phyloP scores from a whole-genome alignment of 495 filamentous ascomycete genomes.

The Articulospora tetracladia region DNA sequence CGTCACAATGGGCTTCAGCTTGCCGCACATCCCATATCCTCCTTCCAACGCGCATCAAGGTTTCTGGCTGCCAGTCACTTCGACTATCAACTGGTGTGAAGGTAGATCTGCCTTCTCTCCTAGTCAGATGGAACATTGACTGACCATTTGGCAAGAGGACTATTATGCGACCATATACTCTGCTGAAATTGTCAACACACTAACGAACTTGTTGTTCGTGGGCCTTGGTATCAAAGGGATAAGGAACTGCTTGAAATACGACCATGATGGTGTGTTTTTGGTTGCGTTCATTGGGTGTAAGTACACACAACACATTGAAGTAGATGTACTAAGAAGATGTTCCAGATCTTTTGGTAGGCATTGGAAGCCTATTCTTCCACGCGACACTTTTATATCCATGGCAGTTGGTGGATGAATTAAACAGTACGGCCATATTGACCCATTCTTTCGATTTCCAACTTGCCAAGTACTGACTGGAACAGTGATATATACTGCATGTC shows the following conservation, averaged over 20 bases:
- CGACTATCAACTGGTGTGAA: conserved; percentile 92
- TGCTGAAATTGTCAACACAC: conserved; percentile 64
- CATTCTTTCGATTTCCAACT: too few species aligned
- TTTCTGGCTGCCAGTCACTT: conserved; percentile 82
- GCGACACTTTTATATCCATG: conserved; percentile 73
- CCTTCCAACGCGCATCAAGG: conserved; percentile 54
- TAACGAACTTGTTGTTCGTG: conserved; percentile 81
- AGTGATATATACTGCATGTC: conserved; percentile 96
- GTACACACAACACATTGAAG: neutral
- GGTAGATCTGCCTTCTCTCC: conserved; percentile 26
- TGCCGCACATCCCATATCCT: conserved; percentile 61
- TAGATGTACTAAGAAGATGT: neutral
- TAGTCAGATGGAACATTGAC: neutral
- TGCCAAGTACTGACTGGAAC: conserved; percentile 35
- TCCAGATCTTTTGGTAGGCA: conserved; percentile 64
- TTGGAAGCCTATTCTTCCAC: conserved; percentile 80
- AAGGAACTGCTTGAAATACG: conserved; percentile 61
- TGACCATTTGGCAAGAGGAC: conserved; percentile 36
- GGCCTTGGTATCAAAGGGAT: conserved; percentile 70
- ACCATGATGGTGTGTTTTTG: conserved; percentile 70
- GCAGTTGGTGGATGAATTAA: conserved; percentile 92
- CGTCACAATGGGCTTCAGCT: conserved; percentile 14
- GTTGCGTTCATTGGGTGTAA: conserved; percentile 63
- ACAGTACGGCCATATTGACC: neutral
- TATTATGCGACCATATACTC: conserved; percentile 60